These are phyloP conservation scores for Cardamine chenopodiifolia DNA, from an alignment of 345 rosid species.

Conservation along the genomic window DNA sequence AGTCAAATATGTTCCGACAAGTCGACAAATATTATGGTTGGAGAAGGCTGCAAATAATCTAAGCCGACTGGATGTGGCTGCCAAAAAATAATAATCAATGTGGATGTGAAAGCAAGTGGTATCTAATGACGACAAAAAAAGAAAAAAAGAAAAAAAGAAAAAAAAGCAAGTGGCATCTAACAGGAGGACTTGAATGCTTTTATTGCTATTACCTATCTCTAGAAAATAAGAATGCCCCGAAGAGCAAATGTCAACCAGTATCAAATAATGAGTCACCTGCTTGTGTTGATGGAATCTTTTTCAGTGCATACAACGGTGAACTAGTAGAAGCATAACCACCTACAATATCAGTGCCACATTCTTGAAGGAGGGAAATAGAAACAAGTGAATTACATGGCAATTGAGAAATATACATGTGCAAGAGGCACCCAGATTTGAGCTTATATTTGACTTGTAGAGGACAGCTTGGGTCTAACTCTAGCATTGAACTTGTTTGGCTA, in stretches of 20 bases:
- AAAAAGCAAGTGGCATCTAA: no score
- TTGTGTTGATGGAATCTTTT: constrained; percentile 45
- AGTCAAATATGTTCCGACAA: not conserved
- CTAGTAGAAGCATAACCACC: constrained; percentile 71
- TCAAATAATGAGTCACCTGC: constrained; percentile 14
- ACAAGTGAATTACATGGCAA: no score
- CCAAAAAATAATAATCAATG: no score
- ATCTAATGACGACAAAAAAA: no score
- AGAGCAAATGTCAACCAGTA: constrained; percentile 13
- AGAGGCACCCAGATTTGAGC: constrained; percentile 62
- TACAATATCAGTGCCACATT: constrained; percentile 30
- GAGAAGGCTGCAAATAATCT: not conserved
- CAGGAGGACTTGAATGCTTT: no score
- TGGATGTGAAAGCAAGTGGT: no score
- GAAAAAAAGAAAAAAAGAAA: no score
- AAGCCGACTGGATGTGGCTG: no score
- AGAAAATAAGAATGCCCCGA: constrained; percentile 22
- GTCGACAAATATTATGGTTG: not conserved
- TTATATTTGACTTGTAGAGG: constrained; percentile 46
- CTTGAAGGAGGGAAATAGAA: no score
- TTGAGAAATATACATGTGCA: constrained; percentile 86
- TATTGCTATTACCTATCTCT: constrained; percentile 34
- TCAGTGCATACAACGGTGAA: constrained; percentile 42
- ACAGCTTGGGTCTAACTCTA: constrained; percentile 45
- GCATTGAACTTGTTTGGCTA: constrained; percentile 34